Evolutionary conservation across 164 flowering plant species (phyloP).

Genomic region (Berberis thunbergii): DNA sequence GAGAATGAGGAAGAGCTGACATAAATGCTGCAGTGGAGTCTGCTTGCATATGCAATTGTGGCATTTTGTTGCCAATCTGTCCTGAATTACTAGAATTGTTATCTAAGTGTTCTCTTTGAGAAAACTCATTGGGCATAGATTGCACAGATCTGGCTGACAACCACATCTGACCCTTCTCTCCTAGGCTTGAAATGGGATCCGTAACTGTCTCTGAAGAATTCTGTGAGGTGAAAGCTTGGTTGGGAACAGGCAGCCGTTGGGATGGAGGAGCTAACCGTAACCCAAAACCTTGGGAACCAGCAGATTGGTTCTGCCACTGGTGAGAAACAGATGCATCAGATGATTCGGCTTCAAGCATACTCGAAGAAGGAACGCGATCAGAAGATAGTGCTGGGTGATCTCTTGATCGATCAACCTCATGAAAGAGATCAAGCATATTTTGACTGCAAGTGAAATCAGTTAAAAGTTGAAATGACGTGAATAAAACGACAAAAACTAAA

Average conservation of each 20-base stretch:
- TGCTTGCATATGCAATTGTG: slow-evolving; percentile 19
- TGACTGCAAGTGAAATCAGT: slow-evolving; percentile 35
- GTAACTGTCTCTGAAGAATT: slow-evolving; percentile 22
- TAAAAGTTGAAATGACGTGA: background rate
- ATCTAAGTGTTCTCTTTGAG: slow-evolving; percentile 25
- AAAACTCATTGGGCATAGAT: slow-evolving; percentile 22
- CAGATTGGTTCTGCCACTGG: slow-evolving; percentile 36
- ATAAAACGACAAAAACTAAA: background rate
- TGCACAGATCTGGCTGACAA: slow-evolving; percentile 26
- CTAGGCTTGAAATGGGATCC: slow-evolving; percentile 23
- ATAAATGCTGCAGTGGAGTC: slow-evolving; percentile 23
- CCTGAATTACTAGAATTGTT: slow-evolving; percentile 22
- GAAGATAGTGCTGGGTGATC: slow-evolving; percentile 34
- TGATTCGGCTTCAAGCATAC: slow-evolving; percentile 26
- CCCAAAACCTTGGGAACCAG: slow-evolving; percentile 60
- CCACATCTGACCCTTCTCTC: slow-evolving; percentile 26
- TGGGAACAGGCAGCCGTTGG: slow-evolving; percentile 32
- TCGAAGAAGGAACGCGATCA: slow-evolving; percentile 29
- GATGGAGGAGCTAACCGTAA: slow-evolving; percentile 70
- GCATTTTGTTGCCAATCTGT: slow-evolving; percentile 20
- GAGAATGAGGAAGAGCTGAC: slow-evolving; percentile 23
- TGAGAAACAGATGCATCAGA: slow-evolving; percentile 46
- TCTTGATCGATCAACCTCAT: slow-evolving; percentile 70
- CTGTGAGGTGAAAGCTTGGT: slow-evolving; percentile 31
- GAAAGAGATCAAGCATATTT: slow-evolving; percentile 83